Evolutionary conservation across 2,329 filamentous ascomycete genomes (phyloP), one percentile per base, ranked within the genome.

Genomic region (Ophiocordyceps camponoti-leonardi): DNA sequence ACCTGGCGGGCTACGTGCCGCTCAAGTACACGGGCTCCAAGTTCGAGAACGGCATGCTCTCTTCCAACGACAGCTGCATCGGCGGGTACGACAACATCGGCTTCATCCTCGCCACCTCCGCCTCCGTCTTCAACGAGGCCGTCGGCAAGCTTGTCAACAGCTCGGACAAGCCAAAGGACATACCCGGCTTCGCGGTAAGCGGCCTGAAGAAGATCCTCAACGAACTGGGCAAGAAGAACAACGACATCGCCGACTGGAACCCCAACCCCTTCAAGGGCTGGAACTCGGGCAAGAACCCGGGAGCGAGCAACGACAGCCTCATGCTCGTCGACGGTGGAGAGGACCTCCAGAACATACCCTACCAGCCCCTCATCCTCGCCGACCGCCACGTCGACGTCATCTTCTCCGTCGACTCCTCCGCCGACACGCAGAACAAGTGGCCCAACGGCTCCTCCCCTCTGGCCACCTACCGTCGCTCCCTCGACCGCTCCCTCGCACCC

Each of bases 91-190:
- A 93, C 60, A 87, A 85, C 53, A 75, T 76, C 7, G 83, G 83
- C 2, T 93, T 78, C 54, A 68, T 92, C 30, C 85, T 90, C 76
- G 85, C 85, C 48, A 92, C 86, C 0, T 86, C 81, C 12, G 86
- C 81, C 16, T 80, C 81, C 10, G 68, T 93, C 4, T 93, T 93
- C 69, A 93, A 93, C 64, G 67, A 57, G 68, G 69, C 93, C 72
- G 69, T 93, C 78, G 35, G 92, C 77, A 23, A 67, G 55, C 58
- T 67, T 47, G 65, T 53, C 40, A 66, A 58, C 19, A 57, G 50
- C 53, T 68, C 50, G 19, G 77, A 73, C 55, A 54, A 61, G 4
- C 72, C 71, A 4, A 76, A 79, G 49, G 57, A 54, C 66, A 52
- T 72, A 45, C 60, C 62, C 26, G 53, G 58, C n/a, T 59, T 59